Evolutionary conservation across 1,284 basidiomycete genomes (phyloP), one percentile per base, ranked within the genome.

Genomic region (Malassezia vespertilionis): DNA sequence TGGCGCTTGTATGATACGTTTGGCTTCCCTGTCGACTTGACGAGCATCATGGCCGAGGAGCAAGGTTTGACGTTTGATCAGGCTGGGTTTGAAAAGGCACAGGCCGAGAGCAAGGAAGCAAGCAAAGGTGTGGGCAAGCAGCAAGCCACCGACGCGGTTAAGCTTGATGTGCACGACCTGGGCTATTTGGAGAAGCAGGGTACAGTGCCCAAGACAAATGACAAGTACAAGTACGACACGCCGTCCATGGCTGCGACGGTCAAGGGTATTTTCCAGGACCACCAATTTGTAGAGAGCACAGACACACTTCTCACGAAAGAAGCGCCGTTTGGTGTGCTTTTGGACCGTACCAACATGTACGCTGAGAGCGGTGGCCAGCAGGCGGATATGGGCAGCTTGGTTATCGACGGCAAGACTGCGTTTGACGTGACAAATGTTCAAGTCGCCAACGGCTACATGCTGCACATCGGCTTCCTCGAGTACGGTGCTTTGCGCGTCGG

Each of bases 1-100:
- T 99, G 91, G 91, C 79, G 86, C 24, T 74, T 99, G 43, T 97
- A 97, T 72, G 93, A 99, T 72, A 97, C 93, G 0, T 99, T 86
- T 71, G 91, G 91, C 33, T 99, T 99, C 76, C 93, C 91, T 0
- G 88, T 89, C 42, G 91, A 99, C 69, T 75, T 99, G 30, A 99
- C 93, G 2, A 81, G 85, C 44, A 77, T 99, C 56, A 97, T 99
- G 91, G 91, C 93, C 20, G 86, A 93, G 71, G 91, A 99, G 72
- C 76, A 87, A 26, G 83, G 82, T 1, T 74, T 99, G 34, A 77
- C 76, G 18, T 80, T 97, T 63, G 88, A 95, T 69, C 82, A 93
- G 57, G 77, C 76, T 33, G 89, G 90, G 61, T 93, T 95, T 60
- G 87, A 89, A 60, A 79, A 80, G 60, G 93, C 93, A 10, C 84